Percentiles rank a stretch among this genome's conserved stretches.
Evolutionary conservation across 768 basidiomycete genomes (phyloP).

Genomic region (Tubosaeta sp.): DNA sequence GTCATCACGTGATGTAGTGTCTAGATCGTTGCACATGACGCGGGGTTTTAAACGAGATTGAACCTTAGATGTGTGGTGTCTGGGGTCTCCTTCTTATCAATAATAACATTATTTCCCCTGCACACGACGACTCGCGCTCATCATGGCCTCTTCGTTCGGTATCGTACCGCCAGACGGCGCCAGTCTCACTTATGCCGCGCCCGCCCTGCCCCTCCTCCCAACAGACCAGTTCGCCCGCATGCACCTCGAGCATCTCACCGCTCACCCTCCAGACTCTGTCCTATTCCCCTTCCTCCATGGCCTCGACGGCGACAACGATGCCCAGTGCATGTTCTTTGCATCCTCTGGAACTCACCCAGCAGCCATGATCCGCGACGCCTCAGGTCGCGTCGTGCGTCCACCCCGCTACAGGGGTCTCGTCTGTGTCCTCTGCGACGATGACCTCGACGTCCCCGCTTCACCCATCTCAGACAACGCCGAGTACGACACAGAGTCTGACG

Average conservation of each 20-base stretch:
- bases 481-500: conserved; percentile 29
- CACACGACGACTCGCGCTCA: conserved; percentile 2
- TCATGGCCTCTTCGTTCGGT: conserved; percentile 20
- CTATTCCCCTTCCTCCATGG: conserved; percentile 91
- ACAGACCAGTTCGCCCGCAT: conserved; percentile 52
- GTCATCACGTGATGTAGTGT: conserved; percentile 16
- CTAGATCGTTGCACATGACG: conserved; percentile 17
- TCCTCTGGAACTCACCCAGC: conserved; percentile 16
- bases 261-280: conserved; percentile 74
- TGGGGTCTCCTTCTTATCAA: conserved; percentile 19
- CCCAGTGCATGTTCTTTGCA: conserved; percentile 80
- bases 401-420: conserved; percentile 67
- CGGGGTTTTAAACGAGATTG: conserved; percentile 14
- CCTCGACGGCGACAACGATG: conserved; percentile 73
- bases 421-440: conserved; percentile 81
- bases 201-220: conserved; percentile 33
- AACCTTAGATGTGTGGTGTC: conserved; percentile 18
- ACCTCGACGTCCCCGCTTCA: conserved; percentile 33
- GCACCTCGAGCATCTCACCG: conserved; percentile 57
- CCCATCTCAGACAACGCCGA: conserved; percentile 24
- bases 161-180: conserved; percentile 16
- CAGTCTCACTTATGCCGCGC: conserved; percentile 1
- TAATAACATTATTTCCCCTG: neutral
- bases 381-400: conserved; percentile 27
- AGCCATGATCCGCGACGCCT: conserved; percentile 22